Conservation (phyloP, 257 asterid genomes). For the Primulina tabacum region DNA sequence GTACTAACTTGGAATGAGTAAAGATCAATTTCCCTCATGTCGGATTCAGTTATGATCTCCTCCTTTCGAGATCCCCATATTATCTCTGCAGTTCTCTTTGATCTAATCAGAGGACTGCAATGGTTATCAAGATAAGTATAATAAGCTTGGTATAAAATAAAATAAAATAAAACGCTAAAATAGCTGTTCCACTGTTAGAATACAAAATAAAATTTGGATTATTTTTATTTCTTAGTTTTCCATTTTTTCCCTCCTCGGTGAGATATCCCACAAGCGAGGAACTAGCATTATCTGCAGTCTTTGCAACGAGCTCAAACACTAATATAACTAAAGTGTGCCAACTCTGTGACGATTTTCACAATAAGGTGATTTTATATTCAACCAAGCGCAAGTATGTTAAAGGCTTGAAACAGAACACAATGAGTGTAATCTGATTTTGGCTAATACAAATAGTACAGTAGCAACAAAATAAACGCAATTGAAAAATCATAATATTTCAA, state of each 20-base stretch:
- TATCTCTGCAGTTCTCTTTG: slow-evolving; percentile 93
- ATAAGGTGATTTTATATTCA: too few relatives aligned
- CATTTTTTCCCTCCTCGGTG: too few relatives aligned
- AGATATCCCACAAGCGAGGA: too few relatives aligned
- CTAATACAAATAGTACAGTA: background rate
- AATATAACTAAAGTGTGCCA: too few relatives aligned
- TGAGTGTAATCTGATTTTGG: background rate
- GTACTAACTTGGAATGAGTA: slow-evolving; percentile 85
- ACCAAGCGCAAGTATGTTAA: background rate
- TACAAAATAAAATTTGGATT: too few relatives aligned
- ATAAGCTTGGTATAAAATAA: slow-evolving; percentile 6
- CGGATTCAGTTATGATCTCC: slow-evolving; percentile 70
- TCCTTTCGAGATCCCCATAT: slow-evolving; percentile 75
- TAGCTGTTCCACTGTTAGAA: background rate
- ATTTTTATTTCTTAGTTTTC: too few relatives aligned
- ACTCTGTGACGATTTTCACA: too few relatives aligned
- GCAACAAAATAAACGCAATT: background rate
- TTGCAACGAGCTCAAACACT: too few relatives aligned
- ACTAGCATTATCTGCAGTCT: too few relatives aligned
- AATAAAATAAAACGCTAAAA: slow-evolving; percentile 5
- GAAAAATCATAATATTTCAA: background rate
- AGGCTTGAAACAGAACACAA: background rate
- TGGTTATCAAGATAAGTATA: slow-evolving; percentile 22
- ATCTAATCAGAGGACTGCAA: slow-evolving; percentile 81
- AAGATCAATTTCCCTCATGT: slow-evolving; percentile 88